Conservation (phyloP, 768 basidiomycete species). For the Mycena alexandri region DNA sequence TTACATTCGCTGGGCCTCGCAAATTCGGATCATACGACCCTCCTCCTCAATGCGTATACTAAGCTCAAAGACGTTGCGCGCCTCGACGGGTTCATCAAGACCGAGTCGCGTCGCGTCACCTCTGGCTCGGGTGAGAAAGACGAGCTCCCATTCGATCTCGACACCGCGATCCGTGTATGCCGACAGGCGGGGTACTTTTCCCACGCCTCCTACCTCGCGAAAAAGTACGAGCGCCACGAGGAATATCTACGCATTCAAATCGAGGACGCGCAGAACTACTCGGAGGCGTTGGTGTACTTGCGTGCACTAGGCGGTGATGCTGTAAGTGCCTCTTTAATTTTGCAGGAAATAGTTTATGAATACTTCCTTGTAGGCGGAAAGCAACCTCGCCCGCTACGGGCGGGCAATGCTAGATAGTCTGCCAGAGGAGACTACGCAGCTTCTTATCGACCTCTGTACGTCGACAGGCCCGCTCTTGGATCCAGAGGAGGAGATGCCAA, state of each 20-base stretch:
- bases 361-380: constrained; percentile 74
- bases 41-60: constrained; percentile 96
- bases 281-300: constrained; percentile 86
- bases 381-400: constrained; percentile 89
- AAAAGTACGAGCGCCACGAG: constrained; percentile 91
- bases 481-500: constrained; percentile 54
- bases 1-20: constrained; percentile 91
- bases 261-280: constrained; percentile 88
- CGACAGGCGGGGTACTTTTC: constrained; percentile 97
- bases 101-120: constrained; percentile 70
- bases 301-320: constrained; percentile 82
- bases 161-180: constrained; percentile 97
- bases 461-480: constrained; percentile 63
- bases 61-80: constrained; percentile 93
- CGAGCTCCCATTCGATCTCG: constrained; percentile 95
- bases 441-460: constrained; percentile 94
- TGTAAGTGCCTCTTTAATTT: constrained; percentile 60
- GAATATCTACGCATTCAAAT: constrained; percentile 95
- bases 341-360: not conserved
- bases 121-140: constrained; percentile 56
- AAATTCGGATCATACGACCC: constrained; percentile 96
- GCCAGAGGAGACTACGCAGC: constrained; percentile 89
- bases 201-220: constrained; percentile 93
- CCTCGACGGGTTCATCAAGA: constrained; percentile 92
- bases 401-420: constrained; percentile 85